Conservation (phyloP, 2,329 filamentous ascomycete species). For the Claviceps monticola region DNA sequence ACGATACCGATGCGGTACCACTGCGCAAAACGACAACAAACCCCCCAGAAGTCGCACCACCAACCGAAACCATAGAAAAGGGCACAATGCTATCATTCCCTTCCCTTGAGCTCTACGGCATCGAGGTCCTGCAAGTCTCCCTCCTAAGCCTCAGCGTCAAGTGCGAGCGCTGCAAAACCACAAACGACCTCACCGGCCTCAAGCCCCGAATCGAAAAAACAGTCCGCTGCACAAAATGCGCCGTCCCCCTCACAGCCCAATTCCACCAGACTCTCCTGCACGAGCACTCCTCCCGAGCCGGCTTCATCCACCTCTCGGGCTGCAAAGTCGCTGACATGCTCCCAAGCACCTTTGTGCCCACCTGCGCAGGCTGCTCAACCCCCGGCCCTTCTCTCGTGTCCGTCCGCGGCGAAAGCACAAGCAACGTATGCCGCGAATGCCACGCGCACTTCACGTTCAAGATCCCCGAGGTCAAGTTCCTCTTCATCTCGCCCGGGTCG, state of each 20-base stretch:
- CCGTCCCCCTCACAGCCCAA: slow-evolving; percentile 32
- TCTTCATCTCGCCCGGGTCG: slow-evolving; percentile 49
- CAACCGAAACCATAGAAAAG: slow-evolving; percentile 33
- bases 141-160: slow-evolving; percentile 58
- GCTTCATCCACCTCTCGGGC: slow-evolving; percentile 63
- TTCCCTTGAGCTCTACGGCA: slow-evolving; percentile 58
- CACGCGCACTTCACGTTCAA: slow-evolving; percentile 70
- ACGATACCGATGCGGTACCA: slow-evolving; percentile 26
- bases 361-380: slow-evolving; percentile 63
- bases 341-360: slow-evolving; percentile 66
- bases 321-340: slow-evolving; percentile 66
- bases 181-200: slow-evolving; percentile 54
- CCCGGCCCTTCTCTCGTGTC: slow-evolving; percentile 53
- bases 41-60: slow-evolving; percentile 3
- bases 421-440: slow-evolving; percentile 66
- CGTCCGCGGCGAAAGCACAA: slow-evolving; percentile 58
- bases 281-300: slow-evolving; percentile 56
- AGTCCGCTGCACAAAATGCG: slow-evolving; percentile 46
- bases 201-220: slow-evolving; percentile 39
- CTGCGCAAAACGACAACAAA: slow-evolving; percentile 18
- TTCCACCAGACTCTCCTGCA: slow-evolving; percentile 62
- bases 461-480: slow-evolving; percentile 65
- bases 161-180: slow-evolving; percentile 65
- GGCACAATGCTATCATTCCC: slow-evolving; percentile 73
- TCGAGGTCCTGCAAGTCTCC: slow-evolving; percentile 60